phyloP scores from a whole-genome alignment of 2,329 filamentous ascomycete genomes.

The Claviceps capensis region DNA sequence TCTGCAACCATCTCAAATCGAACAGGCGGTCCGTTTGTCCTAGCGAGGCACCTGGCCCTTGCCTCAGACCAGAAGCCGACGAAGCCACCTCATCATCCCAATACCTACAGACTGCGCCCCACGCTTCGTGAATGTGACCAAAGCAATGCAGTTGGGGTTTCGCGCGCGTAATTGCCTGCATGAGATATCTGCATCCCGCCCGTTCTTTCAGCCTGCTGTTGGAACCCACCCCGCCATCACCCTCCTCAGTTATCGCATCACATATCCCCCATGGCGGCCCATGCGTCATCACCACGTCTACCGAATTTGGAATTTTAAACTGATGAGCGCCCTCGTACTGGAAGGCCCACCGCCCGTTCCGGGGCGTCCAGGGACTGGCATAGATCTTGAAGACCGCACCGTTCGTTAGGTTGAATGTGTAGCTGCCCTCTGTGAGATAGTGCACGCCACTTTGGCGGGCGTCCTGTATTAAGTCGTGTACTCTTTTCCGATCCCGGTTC shows the following conservation, averaged over 20 bases:
- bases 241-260: slow-evolving; percentile 17
- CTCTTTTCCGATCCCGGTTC: slow-evolving; percentile 2
- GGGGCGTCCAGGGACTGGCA: slow-evolving; percentile 39
- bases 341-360: slow-evolving; percentile 29
- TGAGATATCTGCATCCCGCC: slow-evolving; percentile 30
- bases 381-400: slow-evolving; percentile 35
- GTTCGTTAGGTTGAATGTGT: slow-evolving; percentile 33
- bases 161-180: slow-evolving; percentile 28
- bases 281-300: slow-evolving; percentile 40
- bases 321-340: slow-evolving; percentile 31
- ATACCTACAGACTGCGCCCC: slow-evolving; percentile 26
- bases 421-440: slow-evolving; percentile 34
- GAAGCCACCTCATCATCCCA: too few species aligned
- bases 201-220: slow-evolving; percentile 8
- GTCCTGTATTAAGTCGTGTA: slow-evolving; percentile 23
- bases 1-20: too few species aligned
- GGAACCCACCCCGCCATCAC: too few species aligned
- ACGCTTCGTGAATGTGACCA: slow-evolving; percentile 46
- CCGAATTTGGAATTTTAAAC: slow-evolving; percentile 20
- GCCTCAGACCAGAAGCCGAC: too few species aligned
- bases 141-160: slow-evolving; percentile 39
- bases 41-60: too few species aligned
- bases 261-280: slow-evolving; percentile 39
- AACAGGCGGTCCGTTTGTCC: too few species aligned
- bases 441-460: slow-evolving; percentile 25